These are phyloP conservation scores for Orobanche coerulescens DNA, from an alignment of 257 asterid species.

Conservation along the genomic window DNA sequence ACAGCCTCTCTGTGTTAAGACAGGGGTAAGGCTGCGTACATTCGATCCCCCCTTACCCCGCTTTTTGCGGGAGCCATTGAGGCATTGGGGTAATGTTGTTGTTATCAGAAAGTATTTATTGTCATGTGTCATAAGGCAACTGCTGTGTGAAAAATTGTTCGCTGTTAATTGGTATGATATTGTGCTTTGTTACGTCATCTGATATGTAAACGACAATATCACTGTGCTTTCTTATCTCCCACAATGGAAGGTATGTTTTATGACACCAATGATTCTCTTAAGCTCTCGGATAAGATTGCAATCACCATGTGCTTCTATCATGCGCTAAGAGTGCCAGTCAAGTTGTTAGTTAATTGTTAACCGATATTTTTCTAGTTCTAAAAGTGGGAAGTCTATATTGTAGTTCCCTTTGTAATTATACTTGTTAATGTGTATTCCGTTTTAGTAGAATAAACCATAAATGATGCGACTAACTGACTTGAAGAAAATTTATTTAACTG, in stretches of 20 bases:
- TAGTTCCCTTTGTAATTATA: neutral
- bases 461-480: neutral
- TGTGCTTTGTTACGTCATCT: no score
- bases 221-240: no score
- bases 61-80: no score
- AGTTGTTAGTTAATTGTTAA: neutral
- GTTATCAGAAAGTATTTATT: neutral
- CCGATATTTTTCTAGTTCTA: neutral
- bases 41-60: no score
- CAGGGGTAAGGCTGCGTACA: no score
- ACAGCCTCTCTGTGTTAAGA: no score
- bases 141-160: neutral
- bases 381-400: neutral
- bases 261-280: neutral
- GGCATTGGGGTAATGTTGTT: neutral
- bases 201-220: no score
- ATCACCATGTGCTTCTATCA: neutral
- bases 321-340: neutral
- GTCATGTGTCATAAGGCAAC: neutral
- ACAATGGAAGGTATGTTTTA: neutral
- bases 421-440: neutral
- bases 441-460: neutral
- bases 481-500: neutral
- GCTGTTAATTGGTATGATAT: neutral
- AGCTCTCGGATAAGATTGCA: neutral